phyloP scores from a whole-genome alignment of 441 rosid species.

The California macrophylla region DNA sequence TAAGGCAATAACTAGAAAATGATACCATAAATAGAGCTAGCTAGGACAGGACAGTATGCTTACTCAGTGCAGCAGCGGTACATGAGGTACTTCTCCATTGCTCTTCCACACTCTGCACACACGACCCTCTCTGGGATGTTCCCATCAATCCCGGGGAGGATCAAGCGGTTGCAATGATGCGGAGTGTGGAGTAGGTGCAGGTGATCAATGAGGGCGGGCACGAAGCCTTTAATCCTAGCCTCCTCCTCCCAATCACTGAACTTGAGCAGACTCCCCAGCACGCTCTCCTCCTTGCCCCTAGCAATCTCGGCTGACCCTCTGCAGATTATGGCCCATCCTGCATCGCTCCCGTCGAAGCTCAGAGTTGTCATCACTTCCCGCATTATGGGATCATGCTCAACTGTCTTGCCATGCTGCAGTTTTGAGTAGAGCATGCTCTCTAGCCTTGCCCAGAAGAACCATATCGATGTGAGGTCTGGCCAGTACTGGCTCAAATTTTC shows the following conservation, averaged over 20 bases:
- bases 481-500: slow-evolving; percentile 29
- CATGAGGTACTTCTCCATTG: slow-evolving; percentile 37
- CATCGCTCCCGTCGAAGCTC: slow-evolving; percentile 32
- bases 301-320: slow-evolving; percentile 22
- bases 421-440: slow-evolving; percentile 44
- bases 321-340: slow-evolving; percentile 34
- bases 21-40: too few species aligned
- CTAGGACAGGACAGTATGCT: too few species aligned
- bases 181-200: slow-evolving; percentile 16
- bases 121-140: slow-evolving; percentile 27
- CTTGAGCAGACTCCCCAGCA: slow-evolving; percentile 14
- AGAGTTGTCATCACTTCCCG: slow-evolving; percentile 31
- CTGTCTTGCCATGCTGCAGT: slow-evolving; percentile 22
- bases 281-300: slow-evolving; percentile 21
- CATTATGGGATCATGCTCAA: slow-evolving; percentile 28
- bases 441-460: slow-evolving; percentile 43
- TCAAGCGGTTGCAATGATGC: slow-evolving; percentile 37
- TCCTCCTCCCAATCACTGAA: slow-evolving; percentile 16
- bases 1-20: too few species aligned
- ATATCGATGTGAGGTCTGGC: slow-evolving; percentile 17
- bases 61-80: slow-evolving; percentile 40
- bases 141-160: slow-evolving; percentile 25
- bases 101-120: slow-evolving; percentile 32
- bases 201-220: slow-evolving; percentile 21
- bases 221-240: slow-evolving; percentile 14